A percentile compares a stretch with the other conserved stretches of the same genome.
These are phyloP conservation scores for Phaeoacremonium minimum DNA, from an alignment of 2,329 filamentous ascomycete species.

Conservation along the genomic window DNA sequence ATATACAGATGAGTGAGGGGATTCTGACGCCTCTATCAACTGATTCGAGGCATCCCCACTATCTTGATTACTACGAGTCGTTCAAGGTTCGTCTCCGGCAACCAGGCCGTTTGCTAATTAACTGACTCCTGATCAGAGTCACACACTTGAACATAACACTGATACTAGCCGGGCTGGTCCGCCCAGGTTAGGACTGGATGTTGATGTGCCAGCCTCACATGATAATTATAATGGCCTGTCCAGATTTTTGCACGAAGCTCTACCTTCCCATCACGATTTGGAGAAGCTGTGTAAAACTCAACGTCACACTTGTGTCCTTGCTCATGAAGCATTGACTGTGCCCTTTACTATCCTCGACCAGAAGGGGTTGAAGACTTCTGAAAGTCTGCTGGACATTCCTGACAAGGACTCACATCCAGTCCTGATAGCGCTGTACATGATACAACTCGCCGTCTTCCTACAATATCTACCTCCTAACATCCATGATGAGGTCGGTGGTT, in stretches of 20 bases:
- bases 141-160: no score
- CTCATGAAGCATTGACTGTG: conserved; percentile 1
- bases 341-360: neutral
- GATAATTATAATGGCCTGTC: neutral
- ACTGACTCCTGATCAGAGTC: no score
- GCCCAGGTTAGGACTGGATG: no score
- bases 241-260: neutral
- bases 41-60: no score
- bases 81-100: no score
- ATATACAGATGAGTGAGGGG: neutral
- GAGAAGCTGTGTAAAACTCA: neutral
- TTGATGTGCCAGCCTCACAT: neutral
- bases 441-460: conserved; percentile 21
- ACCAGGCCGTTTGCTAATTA: no score
- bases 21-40: no score
- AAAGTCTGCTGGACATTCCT: conserved; percentile 1
- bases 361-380: neutral
- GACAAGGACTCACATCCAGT: neutral
- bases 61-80: no score
- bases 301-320: neutral
- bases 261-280: neutral
- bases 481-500: neutral
- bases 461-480: conserved; percentile 13
- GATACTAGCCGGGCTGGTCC: no score
- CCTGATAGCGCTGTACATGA: neutral